Percentiles rank a stretch among this genome's conserved stretches.
Evolutionary conservation across 768 basidiomycete species (phyloP).

Genomic region (Mycena venus): DNA sequence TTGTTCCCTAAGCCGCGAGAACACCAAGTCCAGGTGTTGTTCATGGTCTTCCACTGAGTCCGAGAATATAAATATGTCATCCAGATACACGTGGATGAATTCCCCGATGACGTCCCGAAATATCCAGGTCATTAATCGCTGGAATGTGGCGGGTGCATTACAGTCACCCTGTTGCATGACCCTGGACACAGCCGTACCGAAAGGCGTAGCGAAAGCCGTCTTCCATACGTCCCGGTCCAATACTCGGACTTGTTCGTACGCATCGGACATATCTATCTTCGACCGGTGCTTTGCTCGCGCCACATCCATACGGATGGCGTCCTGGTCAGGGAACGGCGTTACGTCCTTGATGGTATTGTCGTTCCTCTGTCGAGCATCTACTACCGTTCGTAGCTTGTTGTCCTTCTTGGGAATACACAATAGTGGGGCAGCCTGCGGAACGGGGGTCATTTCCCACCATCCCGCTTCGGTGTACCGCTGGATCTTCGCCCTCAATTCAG

Average conservation of each 20-base stretch:
- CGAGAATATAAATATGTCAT: constrained; percentile 59
- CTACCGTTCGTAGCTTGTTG: constrained; percentile 45
- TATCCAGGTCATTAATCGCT: constrained; percentile 50
- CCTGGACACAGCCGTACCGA: neutral
- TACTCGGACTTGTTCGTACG: constrained; percentile 51
- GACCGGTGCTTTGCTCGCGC: constrained; percentile 46
- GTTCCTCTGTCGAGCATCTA: constrained; percentile 53
- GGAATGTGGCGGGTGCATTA: constrained; percentile 1
- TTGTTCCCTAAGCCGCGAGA: constrained; percentile 41
- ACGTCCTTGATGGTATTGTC: constrained; percentile 53
- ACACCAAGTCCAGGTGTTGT: constrained; percentile 46
- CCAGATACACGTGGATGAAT: constrained; percentile 59
- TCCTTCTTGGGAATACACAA: constrained; percentile 43
- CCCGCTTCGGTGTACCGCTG: neutral
- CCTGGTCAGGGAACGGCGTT: neutral
- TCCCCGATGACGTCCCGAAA: constrained; percentile 52
- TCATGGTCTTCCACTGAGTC: constrained; percentile 54
- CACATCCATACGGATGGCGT: neutral
- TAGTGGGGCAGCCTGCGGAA: constrained; percentile 38
- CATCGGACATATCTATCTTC: constrained; percentile 44
- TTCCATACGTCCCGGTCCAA: constrained; percentile 32
- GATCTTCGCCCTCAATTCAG: constrained; percentile 15
- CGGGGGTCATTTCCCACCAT: constrained; percentile 26
- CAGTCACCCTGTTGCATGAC: constrained; percentile 15
- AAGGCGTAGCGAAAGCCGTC: constrained; percentile 3